Percentiles rank a stretch among this genome's conserved stretches.
These are phyloP conservation scores for Lolium rigidum DNA, from an alignment of 176 grass and related monocot species.

Conservation along the genomic window DNA sequence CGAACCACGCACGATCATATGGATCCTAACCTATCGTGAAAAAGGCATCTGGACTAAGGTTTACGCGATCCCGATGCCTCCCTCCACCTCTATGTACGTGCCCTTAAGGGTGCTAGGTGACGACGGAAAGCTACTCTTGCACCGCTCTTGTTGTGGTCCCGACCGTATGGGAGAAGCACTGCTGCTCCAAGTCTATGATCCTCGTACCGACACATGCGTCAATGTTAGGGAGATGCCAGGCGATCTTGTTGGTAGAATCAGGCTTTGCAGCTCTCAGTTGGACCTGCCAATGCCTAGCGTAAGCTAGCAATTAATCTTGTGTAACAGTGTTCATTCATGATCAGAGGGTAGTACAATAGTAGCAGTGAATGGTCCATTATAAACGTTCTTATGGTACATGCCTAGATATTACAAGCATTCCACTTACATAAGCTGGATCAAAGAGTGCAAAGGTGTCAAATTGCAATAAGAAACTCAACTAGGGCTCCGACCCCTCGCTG, in stretches of 20 bases:
- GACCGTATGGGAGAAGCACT: not conserved
- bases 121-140: not conserved
- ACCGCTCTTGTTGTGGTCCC: not conserved
- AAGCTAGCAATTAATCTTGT: too few species aligned
- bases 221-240: not conserved
- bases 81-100: not conserved
- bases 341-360: too few species aligned
- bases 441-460: too few species aligned
- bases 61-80: not conserved
- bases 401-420: too few species aligned
- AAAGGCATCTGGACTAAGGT: not conserved
- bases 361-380: too few species aligned
- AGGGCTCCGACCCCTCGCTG: too few species aligned
- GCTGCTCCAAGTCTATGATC: not conserved
- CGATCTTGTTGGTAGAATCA: not conserved
- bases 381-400: too few species aligned
- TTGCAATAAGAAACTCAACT: too few species aligned
- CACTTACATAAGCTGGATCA: too few species aligned
- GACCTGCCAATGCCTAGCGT: not conserved
- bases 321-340: too few species aligned
- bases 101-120: not conserved
- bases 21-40: not conserved
- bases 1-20: not conserved
- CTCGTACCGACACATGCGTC: not conserved
- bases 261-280: not conserved